Conservation (phyloP, 2,329 filamentous ascomycete species). For the Neurospora sp. region DNA sequence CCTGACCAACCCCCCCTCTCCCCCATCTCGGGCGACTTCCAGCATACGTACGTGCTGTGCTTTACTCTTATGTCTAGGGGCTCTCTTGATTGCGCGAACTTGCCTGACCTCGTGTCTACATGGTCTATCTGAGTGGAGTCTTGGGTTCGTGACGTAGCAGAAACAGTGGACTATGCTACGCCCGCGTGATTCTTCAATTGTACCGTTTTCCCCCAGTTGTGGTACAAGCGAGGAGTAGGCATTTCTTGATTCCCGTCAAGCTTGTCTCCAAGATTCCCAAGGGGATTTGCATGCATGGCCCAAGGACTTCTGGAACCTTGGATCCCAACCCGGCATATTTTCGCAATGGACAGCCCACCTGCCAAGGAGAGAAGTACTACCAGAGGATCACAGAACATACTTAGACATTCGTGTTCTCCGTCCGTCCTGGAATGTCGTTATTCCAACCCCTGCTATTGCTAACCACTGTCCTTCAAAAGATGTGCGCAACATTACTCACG, state of each 20-base stretch:
- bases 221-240: constrained; percentile 72
- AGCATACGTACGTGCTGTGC: constrained; percentile 57
- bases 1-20: constrained; percentile 24
- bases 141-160: constrained; percentile 72
- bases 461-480: constrained; percentile 75
- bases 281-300: constrained; percentile 20
- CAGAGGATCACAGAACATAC: constrained; percentile 39
- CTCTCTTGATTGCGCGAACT: constrained; percentile 80
- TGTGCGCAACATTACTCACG: constrained; percentile 99
- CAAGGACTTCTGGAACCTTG: constrained; percentile 44
- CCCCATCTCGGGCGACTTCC: constrained; percentile 35
- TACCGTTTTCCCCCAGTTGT: constrained; percentile 44
- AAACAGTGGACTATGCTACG: constrained; percentile 45
- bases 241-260: constrained; percentile 72
- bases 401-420: constrained; percentile 32
- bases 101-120: constrained; percentile 80
- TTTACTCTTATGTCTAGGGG: constrained; percentile 89
- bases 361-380: constrained; percentile 43
- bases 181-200: constrained; percentile 65
- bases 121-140: constrained; percentile 75
- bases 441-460: constrained; percentile 52
- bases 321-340: constrained; percentile 40
- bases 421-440: constrained; percentile 54
- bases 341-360: constrained; percentile 52
- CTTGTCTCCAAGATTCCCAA: constrained; percentile 47